Evolutionary conservation across 2,329 filamentous ascomycete species (phyloP).

Genomic region (Alternaria burnsii): DNA sequence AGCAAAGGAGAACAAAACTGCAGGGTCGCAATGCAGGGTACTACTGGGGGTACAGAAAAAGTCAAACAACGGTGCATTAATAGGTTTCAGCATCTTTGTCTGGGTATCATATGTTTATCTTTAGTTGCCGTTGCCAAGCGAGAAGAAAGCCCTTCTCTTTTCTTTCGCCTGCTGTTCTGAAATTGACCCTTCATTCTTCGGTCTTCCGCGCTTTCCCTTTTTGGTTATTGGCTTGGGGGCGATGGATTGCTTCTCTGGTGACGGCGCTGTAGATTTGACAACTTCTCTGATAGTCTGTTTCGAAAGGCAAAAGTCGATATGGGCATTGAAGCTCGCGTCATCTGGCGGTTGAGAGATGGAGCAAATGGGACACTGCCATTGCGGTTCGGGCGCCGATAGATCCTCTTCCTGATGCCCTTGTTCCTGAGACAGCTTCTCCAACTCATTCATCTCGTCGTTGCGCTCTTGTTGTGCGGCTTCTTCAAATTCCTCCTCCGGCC

Average conservation of each 20-base stretch:
- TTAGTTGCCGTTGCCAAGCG: conserved; percentile 17
- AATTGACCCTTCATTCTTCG: conserved; percentile 32
- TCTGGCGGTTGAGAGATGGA: conserved; percentile 75
- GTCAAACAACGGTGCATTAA: background rate
- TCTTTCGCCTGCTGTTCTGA: conserved; percentile 38
- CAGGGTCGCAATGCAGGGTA: background rate
- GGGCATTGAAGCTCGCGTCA: conserved; percentile 83
- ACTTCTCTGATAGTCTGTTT: conserved; percentile 84
- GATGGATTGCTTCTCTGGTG: conserved; percentile 17
- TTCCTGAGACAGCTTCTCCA: conserved; percentile 70
- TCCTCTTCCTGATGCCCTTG: conserved; percentile 39
- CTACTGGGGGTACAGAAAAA: background rate
- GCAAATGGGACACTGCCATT: conserved; percentile 92
- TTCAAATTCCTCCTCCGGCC: conserved; percentile 73
- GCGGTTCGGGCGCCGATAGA: conserved; percentile 29
- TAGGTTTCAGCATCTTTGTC: background rate
- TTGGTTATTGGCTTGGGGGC: conserved; percentile 25
- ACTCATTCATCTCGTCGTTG: conserved; percentile 67
- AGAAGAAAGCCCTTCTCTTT: conserved; percentile 47
- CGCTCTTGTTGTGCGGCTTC: conserved; percentile 67
- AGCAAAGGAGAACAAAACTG: background rate
- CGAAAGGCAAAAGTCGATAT: conserved; percentile 92
- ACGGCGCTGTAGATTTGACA: conserved; percentile 62
- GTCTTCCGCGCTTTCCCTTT: conserved; percentile 43
- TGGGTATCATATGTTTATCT: background rate